Evolutionary conservation across 495 filamentous ascomycete genomes (phyloP), one percentile per base, ranked within the genome.

Genomic region (Hyaloscypha finlandica): DNA sequence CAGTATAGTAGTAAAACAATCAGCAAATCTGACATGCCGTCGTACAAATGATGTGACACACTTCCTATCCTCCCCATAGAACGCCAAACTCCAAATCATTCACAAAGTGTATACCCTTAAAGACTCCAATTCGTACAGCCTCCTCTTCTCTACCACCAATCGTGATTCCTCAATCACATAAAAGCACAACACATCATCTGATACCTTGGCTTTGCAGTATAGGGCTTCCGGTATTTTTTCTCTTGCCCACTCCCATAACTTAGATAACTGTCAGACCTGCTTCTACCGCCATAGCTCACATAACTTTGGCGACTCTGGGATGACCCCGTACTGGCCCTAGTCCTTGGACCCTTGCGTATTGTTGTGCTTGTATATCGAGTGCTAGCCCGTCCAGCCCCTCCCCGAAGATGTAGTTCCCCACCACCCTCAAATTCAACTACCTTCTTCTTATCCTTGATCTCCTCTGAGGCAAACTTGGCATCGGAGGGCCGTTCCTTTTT

Each of bases 171-270:
- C 42, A 16, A 12, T 48, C 16, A 48, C 42, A 48, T 48, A 19
- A 48, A 48, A 48, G 42, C 42, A 48, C 42, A 48, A 48, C 42
- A 48, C 42, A 48, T 48, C 42, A 48, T 48, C 42, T 48, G 42
- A 48, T 48, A 48, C 42, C 42, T 14, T 12, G 42, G 42, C 16
- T 14, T 48, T 19, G 42, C 42, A 19, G 42, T 48, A 12, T 16
- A 14, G 11, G 42, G 1, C 16, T 48, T 48, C 11, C 16, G 9
- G 42, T 48, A 48, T 4, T 48, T 48, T 12, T 48, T 48, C 16
- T 48, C 42, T 6, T 48, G 42, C 16, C 42, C 42, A 19, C 42
- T 48, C 9, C 42, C 42, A 19, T 48, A 48, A 19, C 42, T 48
- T 4, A 11, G 2, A 19, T 48, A 48, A 19, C 42, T 48, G 4